Percentiles rank a stretch among this genome's conserved stretches.
phyloP scores from a whole-genome alignment of 352 stramenopile genomes.

The Pythium dissimile region DNA sequence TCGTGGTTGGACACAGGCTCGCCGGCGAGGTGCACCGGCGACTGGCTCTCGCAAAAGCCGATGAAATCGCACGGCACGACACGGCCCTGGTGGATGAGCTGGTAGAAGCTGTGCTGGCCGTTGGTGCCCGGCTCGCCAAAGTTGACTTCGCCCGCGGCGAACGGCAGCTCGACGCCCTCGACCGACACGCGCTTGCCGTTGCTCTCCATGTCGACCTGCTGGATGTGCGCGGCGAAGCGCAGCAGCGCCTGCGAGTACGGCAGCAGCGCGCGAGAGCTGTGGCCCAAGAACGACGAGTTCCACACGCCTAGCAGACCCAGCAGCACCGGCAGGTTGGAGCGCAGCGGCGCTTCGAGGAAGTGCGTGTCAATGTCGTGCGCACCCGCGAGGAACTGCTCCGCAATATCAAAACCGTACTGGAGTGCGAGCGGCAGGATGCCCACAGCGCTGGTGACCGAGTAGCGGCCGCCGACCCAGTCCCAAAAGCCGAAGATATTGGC shows the following conservation, averaged over 20 bases:
- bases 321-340: slow-evolving; percentile 96
- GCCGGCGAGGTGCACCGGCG: slow-evolving; percentile 61
- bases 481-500: slow-evolving; percentile 98
- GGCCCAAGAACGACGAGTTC: slow-evolving; percentile 98
- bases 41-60: slow-evolving; percentile 96
- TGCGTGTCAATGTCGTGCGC: slow-evolving; percentile 98
- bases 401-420: slow-evolving; percentile 94
- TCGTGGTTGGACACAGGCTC: slow-evolving; percentile 97
- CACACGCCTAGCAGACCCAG: slow-evolving; percentile 97
- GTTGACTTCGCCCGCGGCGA: slow-evolving; percentile 94
- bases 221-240: slow-evolving; percentile 96
- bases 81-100: slow-evolving; percentile 98
- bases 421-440: slow-evolving; percentile 95
- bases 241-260: slow-evolving; percentile 93
- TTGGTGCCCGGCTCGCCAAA: slow-evolving; percentile 98
- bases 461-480: slow-evolving; percentile 98
- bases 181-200: slow-evolving; percentile 98
- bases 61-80: slow-evolving; percentile 99
- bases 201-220: slow-evolving; percentile 99
- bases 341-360: slow-evolving; percentile 92
- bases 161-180: slow-evolving; percentile 92
- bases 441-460: slow-evolving; percentile 96
- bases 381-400: slow-evolving; percentile 91
- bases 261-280: slow-evolving; percentile 90
- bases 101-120: slow-evolving; percentile 98